Evolutionary conservation across 768 basidiomycete genomes (phyloP).

Genomic region (Tylopilus sp.): DNA sequence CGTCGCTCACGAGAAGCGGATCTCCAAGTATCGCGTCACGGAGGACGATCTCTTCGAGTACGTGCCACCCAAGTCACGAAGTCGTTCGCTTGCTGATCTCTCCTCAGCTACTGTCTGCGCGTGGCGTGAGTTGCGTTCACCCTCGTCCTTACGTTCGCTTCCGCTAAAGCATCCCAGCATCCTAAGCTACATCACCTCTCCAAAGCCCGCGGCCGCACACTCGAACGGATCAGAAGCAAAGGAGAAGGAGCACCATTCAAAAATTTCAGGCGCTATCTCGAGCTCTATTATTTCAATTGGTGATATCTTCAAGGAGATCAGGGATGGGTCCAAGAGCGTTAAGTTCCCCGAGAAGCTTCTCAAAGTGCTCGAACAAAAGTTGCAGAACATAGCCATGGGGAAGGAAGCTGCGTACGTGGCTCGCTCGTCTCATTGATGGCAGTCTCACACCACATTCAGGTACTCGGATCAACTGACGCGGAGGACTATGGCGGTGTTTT

Average conservation of each 20-base stretch:
- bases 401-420: constrained; percentile 78
- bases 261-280: constrained; percentile 61
- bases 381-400: constrained; percentile 93
- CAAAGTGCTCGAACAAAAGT: constrained; percentile 83
- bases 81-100: constrained; percentile 7
- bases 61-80: constrained; percentile 26
- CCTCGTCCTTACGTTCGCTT: constrained; percentile 1
- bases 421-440: background rate
- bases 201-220: constrained; percentile 42
- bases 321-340: constrained; percentile 78
- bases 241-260: constrained; percentile 64
- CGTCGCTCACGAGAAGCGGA: constrained; percentile 63
- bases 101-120: constrained; percentile 69
- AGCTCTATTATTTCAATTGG: constrained; percentile 57
- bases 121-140: constrained; percentile 62
- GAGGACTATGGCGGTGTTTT: constrained; percentile 89
- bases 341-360: constrained; percentile 94
- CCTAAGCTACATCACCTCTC: constrained; percentile 66
- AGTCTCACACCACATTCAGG: constrained; percentile 28
- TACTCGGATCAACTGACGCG: constrained; percentile 90
- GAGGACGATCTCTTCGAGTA: constrained; percentile 89
- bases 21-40: constrained; percentile 73
- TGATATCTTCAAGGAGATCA: constrained; percentile 76
- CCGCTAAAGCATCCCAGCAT: constrained; percentile 43
- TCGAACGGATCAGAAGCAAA: constrained; percentile 39